These are phyloP conservation scores for Prasinococcaceae sp. DNA, from an alignment of 139 green algal species.

Conservation along the genomic window DNA sequence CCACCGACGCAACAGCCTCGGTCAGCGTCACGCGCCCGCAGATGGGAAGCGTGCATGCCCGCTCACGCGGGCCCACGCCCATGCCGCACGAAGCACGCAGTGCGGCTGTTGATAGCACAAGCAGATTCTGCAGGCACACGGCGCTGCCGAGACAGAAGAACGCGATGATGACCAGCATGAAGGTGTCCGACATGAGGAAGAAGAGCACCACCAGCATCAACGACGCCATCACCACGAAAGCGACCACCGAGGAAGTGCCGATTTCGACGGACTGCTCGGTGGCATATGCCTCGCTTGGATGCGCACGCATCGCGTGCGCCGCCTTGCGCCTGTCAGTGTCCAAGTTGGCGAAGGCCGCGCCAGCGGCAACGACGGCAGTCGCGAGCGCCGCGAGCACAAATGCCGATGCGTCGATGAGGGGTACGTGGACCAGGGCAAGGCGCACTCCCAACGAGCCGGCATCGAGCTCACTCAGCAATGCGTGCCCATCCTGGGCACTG, in stretches of 20 bases:
- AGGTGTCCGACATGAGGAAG: conserved; percentile 11
- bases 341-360: not conserved
- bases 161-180: conserved; percentile 8
- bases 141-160: conserved; percentile 16
- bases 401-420: not conserved
- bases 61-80: not conserved
- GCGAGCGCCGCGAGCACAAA: not conserved
- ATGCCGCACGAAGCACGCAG: too few species aligned
- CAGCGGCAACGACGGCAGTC: not conserved
- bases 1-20: not conserved
- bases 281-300: not conserved
- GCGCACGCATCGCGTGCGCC: too few species aligned
- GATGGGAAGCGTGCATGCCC: not conserved
- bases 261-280: conserved; percentile 12
- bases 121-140: conserved; percentile 3
- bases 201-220: conserved; percentile 20
- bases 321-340: not conserved
- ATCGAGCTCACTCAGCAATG: too few species aligned
- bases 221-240: conserved; percentile 15
- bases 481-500: too few species aligned
- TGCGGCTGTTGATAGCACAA: too few species aligned
- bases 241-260: not conserved
- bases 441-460: too few species aligned
- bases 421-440: not conserved
- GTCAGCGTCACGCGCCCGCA: not conserved